phyloP scores from a whole-genome alignment of 2,329 filamentous ascomycete genomes.

The Xylariales sp. region DNA sequence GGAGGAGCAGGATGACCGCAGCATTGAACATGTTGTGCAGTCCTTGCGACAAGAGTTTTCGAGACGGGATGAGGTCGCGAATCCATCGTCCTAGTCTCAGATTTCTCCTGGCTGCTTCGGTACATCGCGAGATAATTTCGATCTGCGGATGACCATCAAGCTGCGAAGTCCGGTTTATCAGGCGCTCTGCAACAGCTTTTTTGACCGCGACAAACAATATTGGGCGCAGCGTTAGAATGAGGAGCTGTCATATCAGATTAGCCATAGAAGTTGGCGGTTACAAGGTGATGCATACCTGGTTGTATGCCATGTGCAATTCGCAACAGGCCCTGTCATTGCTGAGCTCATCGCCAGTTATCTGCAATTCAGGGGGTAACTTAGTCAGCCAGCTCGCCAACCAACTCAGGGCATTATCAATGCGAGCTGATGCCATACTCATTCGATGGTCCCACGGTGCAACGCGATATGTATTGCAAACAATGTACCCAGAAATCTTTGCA shows the following conservation, averaged over 20 bases:
- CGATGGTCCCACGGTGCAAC: conserved; percentile 28
- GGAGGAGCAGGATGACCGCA: conserved; percentile 42
- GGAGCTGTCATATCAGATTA: conserved; percentile 28
- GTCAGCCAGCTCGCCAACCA: conserved; percentile 38
- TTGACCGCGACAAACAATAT: conserved; percentile 44
- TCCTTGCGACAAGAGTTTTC: conserved; percentile 38
- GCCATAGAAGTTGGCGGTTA: not conserved
- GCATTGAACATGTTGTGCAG: conserved; percentile 48
- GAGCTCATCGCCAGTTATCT: conserved; percentile 29
- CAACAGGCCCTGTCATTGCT: conserved; percentile 38
- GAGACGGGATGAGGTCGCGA: conserved; percentile 28
- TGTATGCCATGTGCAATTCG: conserved; percentile 45
- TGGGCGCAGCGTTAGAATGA: conserved; percentile 44
- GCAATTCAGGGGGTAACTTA: conserved; percentile 32
- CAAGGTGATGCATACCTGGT: conserved; percentile 28
- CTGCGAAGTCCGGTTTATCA: conserved; percentile 24
- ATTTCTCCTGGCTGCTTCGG: conserved; percentile 40
- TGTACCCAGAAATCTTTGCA: conserved; percentile 41
- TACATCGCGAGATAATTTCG: conserved; percentile 33
- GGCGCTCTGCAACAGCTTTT: conserved; percentile 38
- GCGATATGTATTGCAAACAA: conserved; percentile 43
- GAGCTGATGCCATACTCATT: conserved; percentile 22
- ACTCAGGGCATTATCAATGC: conserved; percentile 34
- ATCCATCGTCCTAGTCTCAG: conserved; percentile 39
- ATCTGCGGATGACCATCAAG: conserved; percentile 24